Base-by-base conservation (phyloP, 2,329 filamentous ascomycete genomes). In the Phyllosticta paracitricarpa region DNA sequence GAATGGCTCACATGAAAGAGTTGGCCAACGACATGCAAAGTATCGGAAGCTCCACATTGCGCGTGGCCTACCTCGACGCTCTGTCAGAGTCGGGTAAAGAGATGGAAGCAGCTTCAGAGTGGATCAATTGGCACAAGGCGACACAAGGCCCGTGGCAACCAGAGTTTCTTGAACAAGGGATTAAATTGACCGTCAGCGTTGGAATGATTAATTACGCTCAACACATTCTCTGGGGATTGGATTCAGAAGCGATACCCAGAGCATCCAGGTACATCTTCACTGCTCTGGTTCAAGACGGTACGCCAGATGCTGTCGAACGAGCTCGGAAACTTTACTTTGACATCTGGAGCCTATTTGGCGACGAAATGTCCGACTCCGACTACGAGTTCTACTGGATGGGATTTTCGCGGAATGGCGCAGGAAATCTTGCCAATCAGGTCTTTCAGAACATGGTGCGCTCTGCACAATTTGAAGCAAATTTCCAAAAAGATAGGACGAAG, bases 401-500 rank as follows among this genome's bases (percentile, higher is more conserved):
- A 54, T 89, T 96, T 68, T 75, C 96, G 26, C 79, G 85, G 24
- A 81, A 84, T 6, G 82, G 84, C 59, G 80, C 86, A 62, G 79
- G 84, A 5, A 82, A 88, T 63, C 81, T 86, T 63, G 89, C 89
- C 0, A 80, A 93, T 60, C 83, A 84, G 59, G 84, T 90, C 0
- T 96, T 96, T 72, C 89, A 88, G 66, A 90, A 96, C 71, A 95
- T 96, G 91, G 83, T 70, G 67, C 12, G 24, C 25, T 22, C 48
- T 3, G 19, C 14, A 4, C n/a, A 55, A 12, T 52, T 54, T 40
- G 54, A 54, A 25, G 10, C 30, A 6, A 25, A 33, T 14, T 30
- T 24, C 1, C 26, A 35, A 30, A 61, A 57, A 9, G 22, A 22
- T 14, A 53, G 28, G 6, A 51, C 48, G 19, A 33, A n/a, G 25